Conservation (phyloP, 768 basidiomycete species). For the Chalciporus chontae region DNA sequence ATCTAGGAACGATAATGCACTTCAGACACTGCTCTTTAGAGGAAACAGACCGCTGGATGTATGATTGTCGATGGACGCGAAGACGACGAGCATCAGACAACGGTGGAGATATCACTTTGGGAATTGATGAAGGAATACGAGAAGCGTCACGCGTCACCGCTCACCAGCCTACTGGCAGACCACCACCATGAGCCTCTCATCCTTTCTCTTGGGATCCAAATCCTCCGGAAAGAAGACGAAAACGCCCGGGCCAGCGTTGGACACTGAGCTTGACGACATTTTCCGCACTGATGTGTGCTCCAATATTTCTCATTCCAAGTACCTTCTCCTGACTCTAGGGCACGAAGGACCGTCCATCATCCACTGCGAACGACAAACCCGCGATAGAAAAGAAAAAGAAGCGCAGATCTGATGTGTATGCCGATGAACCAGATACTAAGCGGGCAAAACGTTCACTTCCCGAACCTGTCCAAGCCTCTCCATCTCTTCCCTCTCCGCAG, state of each 20-base stretch:
- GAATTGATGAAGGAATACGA: no score
- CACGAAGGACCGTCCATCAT: neutral
- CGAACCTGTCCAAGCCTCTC: conserved; percentile 10
- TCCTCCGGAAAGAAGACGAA: conserved; percentile 34
- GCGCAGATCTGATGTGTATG: conserved; percentile 10
- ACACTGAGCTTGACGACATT: conserved; percentile 60
- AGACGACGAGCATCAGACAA: no score
- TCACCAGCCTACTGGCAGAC: neutral
- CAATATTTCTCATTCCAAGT: conserved; percentile 6
- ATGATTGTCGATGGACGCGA: no score
- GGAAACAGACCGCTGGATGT: no score
- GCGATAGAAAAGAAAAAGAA: conserved; percentile 9
- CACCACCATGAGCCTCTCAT: conserved; percentile 50
- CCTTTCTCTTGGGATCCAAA: conserved; percentile 42
- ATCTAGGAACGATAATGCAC: no score
- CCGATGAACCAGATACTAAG: conserved; percentile 16
- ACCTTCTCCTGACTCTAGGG: conserved; percentile 13
- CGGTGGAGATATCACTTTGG: no score
- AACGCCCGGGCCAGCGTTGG: conserved; percentile 38
- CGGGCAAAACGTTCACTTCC: conserved; percentile 11
- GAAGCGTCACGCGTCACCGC: neutral
- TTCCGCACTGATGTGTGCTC: conserved; percentile 52
- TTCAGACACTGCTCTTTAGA: no score
- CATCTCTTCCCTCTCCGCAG: conserved; percentile 17
- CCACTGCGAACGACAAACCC: conserved; percentile 2